These are phyloP conservation scores for Alternaria novae-zelandiae DNA, from an alignment of 2,329 filamentous ascomycete genomes.

Conservation along the genomic window DNA sequence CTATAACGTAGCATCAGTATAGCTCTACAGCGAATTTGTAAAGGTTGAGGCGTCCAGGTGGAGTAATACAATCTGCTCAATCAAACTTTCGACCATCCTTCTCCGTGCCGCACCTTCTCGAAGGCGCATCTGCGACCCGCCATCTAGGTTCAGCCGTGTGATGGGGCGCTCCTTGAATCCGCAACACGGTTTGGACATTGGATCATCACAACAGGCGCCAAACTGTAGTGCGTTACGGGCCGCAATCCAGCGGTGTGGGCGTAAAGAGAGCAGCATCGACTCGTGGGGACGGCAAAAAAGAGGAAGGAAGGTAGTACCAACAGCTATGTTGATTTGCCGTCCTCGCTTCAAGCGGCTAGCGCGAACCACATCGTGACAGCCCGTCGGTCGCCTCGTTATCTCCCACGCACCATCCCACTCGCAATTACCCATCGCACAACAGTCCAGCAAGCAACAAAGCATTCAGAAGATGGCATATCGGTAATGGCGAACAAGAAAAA, in stretches of 20 bases:
- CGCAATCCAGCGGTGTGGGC: slow-evolving; percentile 1
- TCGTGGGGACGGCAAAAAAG: background rate
- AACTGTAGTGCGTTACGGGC: background rate
- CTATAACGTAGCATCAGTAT: background rate
- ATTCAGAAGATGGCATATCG: background rate
- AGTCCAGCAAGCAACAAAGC: slow-evolving; percentile 5
- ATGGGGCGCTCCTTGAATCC: slow-evolving; percentile 4
- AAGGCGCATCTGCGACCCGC: slow-evolving; percentile 6
- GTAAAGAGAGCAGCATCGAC: background rate
- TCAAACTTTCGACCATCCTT: background rate
- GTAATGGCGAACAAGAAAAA: background rate
- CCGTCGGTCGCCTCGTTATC: slow-evolving; percentile 7
- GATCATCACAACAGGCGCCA: background rate
- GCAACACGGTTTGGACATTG: background rate
- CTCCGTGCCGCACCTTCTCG: slow-evolving; percentile 2
- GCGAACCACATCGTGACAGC: slow-evolving; percentile 9
- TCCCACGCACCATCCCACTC: slow-evolving; percentile 8
- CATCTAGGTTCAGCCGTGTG: slow-evolving; percentile 9
- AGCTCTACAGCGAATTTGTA: background rate
- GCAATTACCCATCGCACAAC: background rate
- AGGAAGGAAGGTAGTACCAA: slow-evolving; percentile 5
- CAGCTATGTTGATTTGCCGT: background rate
- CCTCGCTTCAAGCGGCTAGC: slow-evolving; percentile 1
- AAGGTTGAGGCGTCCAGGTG: background rate
- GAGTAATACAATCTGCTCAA: background rate